Evolutionary conservation across 78 protist genomes (phyloP).

Genomic region (Corallochytrium limacisporum): DNA sequence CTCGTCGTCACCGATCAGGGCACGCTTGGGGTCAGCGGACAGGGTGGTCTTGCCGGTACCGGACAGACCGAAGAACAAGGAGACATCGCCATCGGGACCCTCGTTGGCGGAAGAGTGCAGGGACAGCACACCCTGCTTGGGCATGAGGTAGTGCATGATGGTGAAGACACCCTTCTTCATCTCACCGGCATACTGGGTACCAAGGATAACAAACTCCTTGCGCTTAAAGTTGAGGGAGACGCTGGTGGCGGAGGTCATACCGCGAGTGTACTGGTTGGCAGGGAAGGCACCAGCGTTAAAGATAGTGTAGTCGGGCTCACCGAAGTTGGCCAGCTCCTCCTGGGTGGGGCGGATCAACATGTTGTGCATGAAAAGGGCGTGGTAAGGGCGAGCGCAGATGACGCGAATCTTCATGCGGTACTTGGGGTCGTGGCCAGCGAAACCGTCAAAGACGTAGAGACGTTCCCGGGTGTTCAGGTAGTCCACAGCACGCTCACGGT

Average conservation of each 20-base stretch:
- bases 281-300: constrained; percentile 84
- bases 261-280: constrained; percentile 61
- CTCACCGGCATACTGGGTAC: constrained; percentile 91
- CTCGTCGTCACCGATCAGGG: constrained; percentile 94
- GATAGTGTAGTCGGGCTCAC: constrained; percentile 74
- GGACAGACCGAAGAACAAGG: constrained; percentile 84
- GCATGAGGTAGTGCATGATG: constrained; percentile 77
- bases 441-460: constrained; percentile 74
- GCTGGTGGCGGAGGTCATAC: constrained; percentile 58
- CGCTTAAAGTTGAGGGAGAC: constrained; percentile 54
- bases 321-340: constrained; percentile 47
- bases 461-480: constrained; percentile 67
- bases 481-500: constrained; percentile 80
- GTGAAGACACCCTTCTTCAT: constrained; percentile 93
- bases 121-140: constrained; percentile 68
- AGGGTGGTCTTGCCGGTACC: constrained; percentile 97
- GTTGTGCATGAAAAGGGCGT: constrained; percentile 81
- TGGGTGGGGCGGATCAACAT: constrained; percentile 79
- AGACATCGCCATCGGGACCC: constrained; percentile 30
- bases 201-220: constrained; percentile 72
- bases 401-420: constrained; percentile 72
- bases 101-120: constrained; percentile 74
- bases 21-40: constrained; percentile 79
- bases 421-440: constrained; percentile 69
- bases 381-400: constrained; percentile 70